Evolutionary conservation across 1,139 yeast genomes (phyloP).

Genomic region (Saccharomycopsis hybrid): DNA sequence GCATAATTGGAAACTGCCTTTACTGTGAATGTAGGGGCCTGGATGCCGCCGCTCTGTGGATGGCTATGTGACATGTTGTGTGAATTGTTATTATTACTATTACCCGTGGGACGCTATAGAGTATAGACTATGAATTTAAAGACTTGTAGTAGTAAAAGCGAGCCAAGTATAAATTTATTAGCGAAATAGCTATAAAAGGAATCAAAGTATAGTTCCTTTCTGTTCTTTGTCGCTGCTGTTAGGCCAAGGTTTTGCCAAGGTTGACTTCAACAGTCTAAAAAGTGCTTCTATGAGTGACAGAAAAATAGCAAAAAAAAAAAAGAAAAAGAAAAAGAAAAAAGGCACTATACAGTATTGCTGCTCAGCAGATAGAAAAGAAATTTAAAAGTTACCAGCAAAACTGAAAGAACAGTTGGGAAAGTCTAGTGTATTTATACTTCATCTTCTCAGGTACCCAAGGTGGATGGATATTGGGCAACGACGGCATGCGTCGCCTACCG

Average conservation of each 20-base stretch:
- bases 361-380: too few relatives aligned
- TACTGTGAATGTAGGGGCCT: conserved; percentile 3
- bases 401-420: too few relatives aligned
- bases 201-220: not conserved
- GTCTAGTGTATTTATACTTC: too few relatives aligned
- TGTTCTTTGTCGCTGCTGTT: not conserved
- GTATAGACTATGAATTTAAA: not conserved
- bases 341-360: too few relatives aligned
- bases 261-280: not conserved
- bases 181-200: conserved; percentile 25
- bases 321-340: too few relatives aligned
- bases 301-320: too few relatives aligned
- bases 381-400: too few relatives aligned
- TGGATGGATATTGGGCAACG: too few relatives aligned
- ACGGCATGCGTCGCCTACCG: too few relatives aligned
- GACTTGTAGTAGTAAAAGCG: not conserved
- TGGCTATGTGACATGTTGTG: too few relatives aligned
- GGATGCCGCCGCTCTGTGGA: conserved; percentile 3
- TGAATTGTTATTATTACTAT: not conserved
- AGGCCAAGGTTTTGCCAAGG: not conserved
- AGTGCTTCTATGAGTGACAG: too few relatives aligned
- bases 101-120: not conserved
- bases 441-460: too few relatives aligned
- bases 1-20: conserved; percentile 9
- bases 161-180: not conserved